phyloP scores from a whole-genome alignment of 177 flowering plant genomes.

The Vitis hybrid region DNA sequence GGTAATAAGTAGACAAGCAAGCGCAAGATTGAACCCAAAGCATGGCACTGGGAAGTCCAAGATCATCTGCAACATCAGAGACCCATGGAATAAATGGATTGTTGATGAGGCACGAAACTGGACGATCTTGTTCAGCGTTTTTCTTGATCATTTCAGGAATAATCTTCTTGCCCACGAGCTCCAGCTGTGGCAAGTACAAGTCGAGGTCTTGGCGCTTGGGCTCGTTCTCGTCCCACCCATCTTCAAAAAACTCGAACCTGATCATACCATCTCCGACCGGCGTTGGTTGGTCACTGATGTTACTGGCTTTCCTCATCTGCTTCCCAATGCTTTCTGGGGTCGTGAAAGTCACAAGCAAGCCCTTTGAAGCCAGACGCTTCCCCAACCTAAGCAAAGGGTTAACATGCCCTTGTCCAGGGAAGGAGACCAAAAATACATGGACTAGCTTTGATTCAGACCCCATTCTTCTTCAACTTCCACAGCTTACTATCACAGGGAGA shows the following conservation, averaged over 20 bases:
- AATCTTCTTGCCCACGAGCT: slow-evolving; percentile 33
- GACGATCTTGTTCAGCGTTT: slow-evolving; percentile 17
- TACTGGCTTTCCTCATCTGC: slow-evolving; percentile 35
- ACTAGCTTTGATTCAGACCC: slow-evolving; percentile 18
- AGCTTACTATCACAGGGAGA: too few species aligned
- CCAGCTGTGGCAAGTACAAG: slow-evolving; percentile 39
- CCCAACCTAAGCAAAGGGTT: slow-evolving; percentile 67
- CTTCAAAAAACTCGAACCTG: slow-evolving; percentile 67
- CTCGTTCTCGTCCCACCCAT: slow-evolving; percentile 44
- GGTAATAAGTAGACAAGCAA: too few species aligned
- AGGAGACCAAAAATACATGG: slow-evolving; percentile 62
- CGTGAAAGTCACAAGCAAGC: slow-evolving; percentile 61
- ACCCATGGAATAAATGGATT: too few species aligned
- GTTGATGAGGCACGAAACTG: too few species aligned
- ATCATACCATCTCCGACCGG: slow-evolving; percentile 56
- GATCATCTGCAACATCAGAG: too few species aligned
- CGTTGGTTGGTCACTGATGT: slow-evolving; percentile 27
- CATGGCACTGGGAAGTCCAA: too few species aligned
- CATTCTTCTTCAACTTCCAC: slow-evolving; percentile 6
- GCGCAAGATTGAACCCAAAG: too few species aligned
- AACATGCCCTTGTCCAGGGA: slow-evolving; percentile 69
- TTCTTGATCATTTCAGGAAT: slow-evolving; percentile 36
- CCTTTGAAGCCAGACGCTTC: slow-evolving; percentile 57
- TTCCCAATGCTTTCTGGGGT: slow-evolving; percentile 36
- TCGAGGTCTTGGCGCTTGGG: slow-evolving; percentile 35